Percentiles rank a stretch among this genome's conserved stretches.
These are phyloP conservation scores for Fusarium zealandicum DNA, from an alignment of 2,329 filamentous ascomycete genomes.

Conservation along the genomic window DNA sequence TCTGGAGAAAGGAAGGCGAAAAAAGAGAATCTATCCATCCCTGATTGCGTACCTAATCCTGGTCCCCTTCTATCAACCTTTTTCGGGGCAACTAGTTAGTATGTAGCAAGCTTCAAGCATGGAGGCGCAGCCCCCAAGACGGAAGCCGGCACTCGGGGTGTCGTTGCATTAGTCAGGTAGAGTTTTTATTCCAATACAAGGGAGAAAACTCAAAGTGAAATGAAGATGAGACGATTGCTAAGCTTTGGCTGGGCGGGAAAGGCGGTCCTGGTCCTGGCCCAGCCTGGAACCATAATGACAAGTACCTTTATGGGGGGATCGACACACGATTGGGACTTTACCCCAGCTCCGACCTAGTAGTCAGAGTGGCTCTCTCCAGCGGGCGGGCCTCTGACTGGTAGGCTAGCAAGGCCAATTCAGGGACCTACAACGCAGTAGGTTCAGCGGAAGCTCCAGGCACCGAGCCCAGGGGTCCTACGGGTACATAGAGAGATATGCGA, in stretches of 20 bases:
- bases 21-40: background rate
- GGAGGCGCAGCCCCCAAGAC: slow-evolving; percentile 11
- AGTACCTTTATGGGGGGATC: slow-evolving; percentile 9
- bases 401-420: too few relatives aligned
- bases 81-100: slow-evolving; percentile 16
- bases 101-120: slow-evolving; percentile 4
- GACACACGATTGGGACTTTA: slow-evolving; percentile 19
- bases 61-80: slow-evolving; percentile 6
- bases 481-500: too few relatives aligned
- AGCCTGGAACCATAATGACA: background rate
- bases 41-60: background rate
- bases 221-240: too few relatives aligned
- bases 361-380: too few relatives aligned
- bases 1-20: background rate
- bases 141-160: slow-evolving; percentile 18
- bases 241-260: too few relatives aligned
- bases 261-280: background rate
- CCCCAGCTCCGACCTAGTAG: too few relatives aligned
- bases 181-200: background rate
- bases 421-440: too few relatives aligned
- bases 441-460: too few relatives aligned
- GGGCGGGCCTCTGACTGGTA: too few relatives aligned
- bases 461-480: too few relatives aligned
- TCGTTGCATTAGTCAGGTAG: background rate
- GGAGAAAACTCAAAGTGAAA: slow-evolving; percentile 18